Evolutionary conservation across 2,329 filamentous ascomycete genomes (phyloP).

Genomic region (Fusarium haematococcum): DNA sequence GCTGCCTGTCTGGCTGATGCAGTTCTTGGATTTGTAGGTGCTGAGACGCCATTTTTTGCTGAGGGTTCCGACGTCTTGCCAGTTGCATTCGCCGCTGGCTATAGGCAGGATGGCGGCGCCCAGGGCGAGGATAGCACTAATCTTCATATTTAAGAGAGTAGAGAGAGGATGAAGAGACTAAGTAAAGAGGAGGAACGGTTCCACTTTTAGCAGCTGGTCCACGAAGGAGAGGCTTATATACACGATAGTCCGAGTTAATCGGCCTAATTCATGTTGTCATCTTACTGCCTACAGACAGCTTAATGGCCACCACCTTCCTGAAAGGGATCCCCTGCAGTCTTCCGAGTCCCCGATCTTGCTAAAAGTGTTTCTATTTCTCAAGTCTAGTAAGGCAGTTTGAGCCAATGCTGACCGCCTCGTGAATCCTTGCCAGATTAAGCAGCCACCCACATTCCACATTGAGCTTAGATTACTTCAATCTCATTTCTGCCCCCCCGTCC

Average conservation of each 20-base stretch:
- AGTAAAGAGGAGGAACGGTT: not conserved
- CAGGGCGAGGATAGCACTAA: not conserved
- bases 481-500: not conserved
- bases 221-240: not conserved
- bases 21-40: constrained; percentile 1
- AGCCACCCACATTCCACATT: not conserved
- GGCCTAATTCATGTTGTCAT: not conserved
- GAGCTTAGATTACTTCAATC: not conserved
- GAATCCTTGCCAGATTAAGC: not conserved
- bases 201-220: not conserved
- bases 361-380: not conserved
- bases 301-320: not conserved
- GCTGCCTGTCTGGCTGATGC: not conserved
- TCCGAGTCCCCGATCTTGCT: not conserved
- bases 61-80: not conserved
- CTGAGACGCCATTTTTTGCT: not conserved
- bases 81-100: not conserved
- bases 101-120: not conserved
- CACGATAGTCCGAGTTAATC: not conserved
- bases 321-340: not conserved
- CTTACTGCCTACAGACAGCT: not conserved
- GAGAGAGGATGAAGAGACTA: not conserved
- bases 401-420: not conserved
- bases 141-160: not conserved
- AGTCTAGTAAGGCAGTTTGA: not conserved